Evolutionary conservation across 495 filamentous ascomycete genomes (phyloP).

Genomic region (Xylaria intraflava): DNA sequence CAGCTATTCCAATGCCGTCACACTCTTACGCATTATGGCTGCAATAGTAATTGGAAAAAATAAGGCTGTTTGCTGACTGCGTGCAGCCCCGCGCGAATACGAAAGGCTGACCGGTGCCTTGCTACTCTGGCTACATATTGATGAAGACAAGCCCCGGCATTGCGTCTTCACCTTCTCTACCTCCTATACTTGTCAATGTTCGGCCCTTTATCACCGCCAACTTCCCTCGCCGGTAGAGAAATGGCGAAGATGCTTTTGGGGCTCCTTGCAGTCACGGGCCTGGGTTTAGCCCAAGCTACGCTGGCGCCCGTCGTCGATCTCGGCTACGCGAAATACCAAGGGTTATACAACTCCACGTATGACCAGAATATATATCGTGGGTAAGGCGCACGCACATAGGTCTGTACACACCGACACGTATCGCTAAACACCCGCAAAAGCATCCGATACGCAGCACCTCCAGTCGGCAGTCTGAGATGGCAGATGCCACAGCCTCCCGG

Average conservation of each 20-base stretch:
- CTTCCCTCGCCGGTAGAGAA: not conserved
- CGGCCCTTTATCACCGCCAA: not conserved
- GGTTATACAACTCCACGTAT: slow-evolving; percentile 19
- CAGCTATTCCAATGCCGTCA: too few species aligned
- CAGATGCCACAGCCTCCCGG: slow-evolving; percentile 23
- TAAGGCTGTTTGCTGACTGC: not conserved
- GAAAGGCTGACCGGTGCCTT: not conserved
- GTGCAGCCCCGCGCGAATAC: not conserved
- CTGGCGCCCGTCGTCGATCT: slow-evolving; percentile 26
- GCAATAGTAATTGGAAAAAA: not conserved
- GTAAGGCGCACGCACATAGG: slow-evolving; percentile 8
- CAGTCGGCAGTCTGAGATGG: slow-evolving; percentile 27
- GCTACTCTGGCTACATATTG: not conserved
- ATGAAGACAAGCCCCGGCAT: not conserved
- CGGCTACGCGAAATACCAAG: slow-evolving; percentile 26
- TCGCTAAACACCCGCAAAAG: slow-evolving; percentile 12
- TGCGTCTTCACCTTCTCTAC: too few species aligned
- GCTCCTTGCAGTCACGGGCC: not conserved
- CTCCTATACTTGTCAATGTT: not conserved
- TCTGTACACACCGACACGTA: not conserved
- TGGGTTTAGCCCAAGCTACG: not conserved
- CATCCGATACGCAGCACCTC: slow-evolving; percentile 29
- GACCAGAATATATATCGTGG: slow-evolving; percentile 24
- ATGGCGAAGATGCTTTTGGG: slow-evolving; percentile 5
- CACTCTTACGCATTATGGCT: not conserved